Evolutionary conservation across 176 grass and related monocot genomes (phyloP), one percentile per base, ranked within the genome.

Genomic region (Thalia dealbata): DNA sequence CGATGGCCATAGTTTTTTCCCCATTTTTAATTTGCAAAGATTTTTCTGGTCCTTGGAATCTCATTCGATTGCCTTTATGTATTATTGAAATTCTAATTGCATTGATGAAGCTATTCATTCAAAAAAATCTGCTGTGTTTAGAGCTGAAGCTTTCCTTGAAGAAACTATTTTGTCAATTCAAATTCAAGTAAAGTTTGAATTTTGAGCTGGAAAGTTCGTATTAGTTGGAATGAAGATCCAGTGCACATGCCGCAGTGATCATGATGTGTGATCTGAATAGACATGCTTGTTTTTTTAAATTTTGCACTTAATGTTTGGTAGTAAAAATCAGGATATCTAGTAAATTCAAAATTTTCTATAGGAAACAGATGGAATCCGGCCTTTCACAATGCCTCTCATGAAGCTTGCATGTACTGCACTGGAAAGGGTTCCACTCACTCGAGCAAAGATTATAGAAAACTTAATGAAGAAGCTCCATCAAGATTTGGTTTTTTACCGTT

Each of bases 311-410:
- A 50, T 52, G 24, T 54, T 50, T 58, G 46, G 13, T 19, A 24
- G 23, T 27, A 59, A 46, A 56, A 13, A 43, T 41, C 19, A 4
- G 6, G 9, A 3, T 9, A 50, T 28, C 28, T 32, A 50, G 23
- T 71, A 29, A 71, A 2, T 61, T 77, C 19, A 28, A 75, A 50
- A 74, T 81, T 16, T 88, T 10, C 21, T 3, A 62, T 79, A 99
- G 95, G 83, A 93, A 83, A 76, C 78, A 82, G 90, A 99, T 88
- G 95, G 90, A 32, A 99, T 93, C 55, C 82, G 95, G 69, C 87
- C 95, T 73, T 99, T 99, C 87, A 91, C 83, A 7, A 99, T 99
- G 95, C 95, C 95, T 83, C 82, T 99, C 24, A 99, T 99, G 95
- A 99, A 88, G 81, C 95, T 99, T 83, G 75, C 87, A 43, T 99